Evolutionary conservation across 768 basidiomycete genomes (phyloP), one percentile per base, ranked within the genome.

Genomic region (Cyathus striatus): DNA sequence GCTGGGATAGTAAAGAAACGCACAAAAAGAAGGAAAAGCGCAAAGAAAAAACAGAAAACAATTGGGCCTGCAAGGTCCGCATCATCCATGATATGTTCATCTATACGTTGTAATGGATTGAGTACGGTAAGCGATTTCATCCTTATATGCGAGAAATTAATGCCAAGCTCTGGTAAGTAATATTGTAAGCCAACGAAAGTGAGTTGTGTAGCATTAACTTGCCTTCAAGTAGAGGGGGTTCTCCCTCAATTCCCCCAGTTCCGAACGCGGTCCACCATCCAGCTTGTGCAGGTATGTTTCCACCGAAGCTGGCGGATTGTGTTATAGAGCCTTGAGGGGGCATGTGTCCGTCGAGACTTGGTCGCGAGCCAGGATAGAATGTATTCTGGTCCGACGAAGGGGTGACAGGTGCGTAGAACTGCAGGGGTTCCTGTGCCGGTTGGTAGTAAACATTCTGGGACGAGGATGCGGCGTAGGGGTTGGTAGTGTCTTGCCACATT

Each of bases 51-150:
- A 58, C 86, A 86, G 68, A 97, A 97, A 4, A 97, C 79, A 36
- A 97, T 78, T 6, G 96, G 96, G 0, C 96, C 96, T 6, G 95
- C 93, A 23, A 99, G 75, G 66, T 99, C 96, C 17, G 95, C 94
- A 54, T 99, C 96, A 63, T 99, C 96, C 96, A 99, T 99, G 46
- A 99, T 98, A 45, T 78, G 85, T 49, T 86, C 89, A 48, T 96
- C 86, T 23, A 94, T 79, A 39, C 72, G 72, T 45, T 79, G 76
- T 17, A 98, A 68, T 3, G 96, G 96, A 56, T 99, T 98, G 40
- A 99, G 79, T 6, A 98, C 96, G 0, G 96, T 93, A 64, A 94
- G 65, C 18, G 93, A 90, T 70, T 98, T 99, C 44, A 79, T 83
- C 25, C 86, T 79, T 64, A 99, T 98, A 60, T 99, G 96, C 25